phyloP scores from a whole-genome alignment of 129 eudicot species.

The Ambrosia artemisiifolia region DNA sequence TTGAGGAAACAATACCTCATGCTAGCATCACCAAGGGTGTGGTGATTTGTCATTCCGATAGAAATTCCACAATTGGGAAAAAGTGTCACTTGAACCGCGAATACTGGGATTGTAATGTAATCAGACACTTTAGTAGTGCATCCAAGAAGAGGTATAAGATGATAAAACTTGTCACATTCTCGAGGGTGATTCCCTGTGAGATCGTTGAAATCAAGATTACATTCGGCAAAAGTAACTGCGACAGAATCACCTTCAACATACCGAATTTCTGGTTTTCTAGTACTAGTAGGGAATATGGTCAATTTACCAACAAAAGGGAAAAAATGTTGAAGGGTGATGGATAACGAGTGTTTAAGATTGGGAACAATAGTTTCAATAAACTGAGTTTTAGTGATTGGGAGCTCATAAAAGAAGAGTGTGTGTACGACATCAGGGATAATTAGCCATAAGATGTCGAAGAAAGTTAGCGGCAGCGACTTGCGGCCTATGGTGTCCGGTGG shows the following conservation, averaged over 20 bases:
- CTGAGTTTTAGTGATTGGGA: neutral
- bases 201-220: neutral
- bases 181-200: neutral
- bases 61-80: neutral
- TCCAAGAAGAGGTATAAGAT: neutral
- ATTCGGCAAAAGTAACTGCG: neutral
- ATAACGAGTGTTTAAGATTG: neutral
- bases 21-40: neutral
- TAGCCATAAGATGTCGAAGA: too few relatives aligned
- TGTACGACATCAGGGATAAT: neutral
- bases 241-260: neutral
- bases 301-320: neutral
- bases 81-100: neutral
- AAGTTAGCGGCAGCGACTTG: too few relatives aligned
- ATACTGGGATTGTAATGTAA: neutral
- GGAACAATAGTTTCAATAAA: neutral
- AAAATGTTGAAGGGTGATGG: neutral
- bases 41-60: neutral
- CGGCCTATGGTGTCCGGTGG: too few relatives aligned
- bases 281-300: neutral
- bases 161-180: too few relatives aligned
- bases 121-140: neutral
- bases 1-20: neutral
- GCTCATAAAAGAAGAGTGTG: neutral
- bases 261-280: neutral